Base-by-base conservation (phyloP, 2,329 filamentous ascomycete genomes). In the Graphilbum ipis-grandicollis region DNA sequence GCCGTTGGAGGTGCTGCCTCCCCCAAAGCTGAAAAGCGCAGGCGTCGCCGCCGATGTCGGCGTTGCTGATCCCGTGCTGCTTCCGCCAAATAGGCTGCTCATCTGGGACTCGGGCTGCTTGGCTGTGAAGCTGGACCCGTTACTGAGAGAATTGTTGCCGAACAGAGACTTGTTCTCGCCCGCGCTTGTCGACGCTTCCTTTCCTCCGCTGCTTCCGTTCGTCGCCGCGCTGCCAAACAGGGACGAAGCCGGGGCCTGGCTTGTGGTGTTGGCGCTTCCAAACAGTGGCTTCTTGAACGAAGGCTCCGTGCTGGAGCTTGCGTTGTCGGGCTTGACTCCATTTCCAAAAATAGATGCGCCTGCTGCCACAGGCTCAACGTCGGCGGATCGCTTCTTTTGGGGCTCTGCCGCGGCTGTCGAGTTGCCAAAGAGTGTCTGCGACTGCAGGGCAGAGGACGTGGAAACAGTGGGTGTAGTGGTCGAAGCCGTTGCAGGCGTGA, bases 381-480 rank as follows among this genome's bases (percentile, higher is more conserved):
- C 41, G 2, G 37, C 37, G 13, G 19, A 18, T 4, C 37, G 41
- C 36, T 42, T 43, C 31, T 15, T 26, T 2, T 33, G 33, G 9
- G 33, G 23, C 0, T 29, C 18, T 4, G 32, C 31, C 4, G 42
- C 19, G 37, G 56, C 56, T 3, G 49, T 43, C 9, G 55, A 53
- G 47, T 45, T 34, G 44, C 58, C 60, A 43, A 65, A 65, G n/a
- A 62, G 37, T 12, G 48, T 57, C 18, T 49, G 47, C 3, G 56
- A 48, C 38, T 52, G 46, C 31, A 51, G 46, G 12, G 46, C 39
- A n/a, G n/a, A n/a, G n/a, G n/a, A n/a, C n/a, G n/a, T n/a, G n/a
- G 51, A 41, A 9, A 2, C 19, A 2, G 34, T 3, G 2, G 32
- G 29, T n/a, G 43, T 25, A 34, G 49, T 49, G 19, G 23, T 3